phyloP scores from a whole-genome alignment of 768 basidiomycete species.

The Hypholoma sublateritium region DNA sequence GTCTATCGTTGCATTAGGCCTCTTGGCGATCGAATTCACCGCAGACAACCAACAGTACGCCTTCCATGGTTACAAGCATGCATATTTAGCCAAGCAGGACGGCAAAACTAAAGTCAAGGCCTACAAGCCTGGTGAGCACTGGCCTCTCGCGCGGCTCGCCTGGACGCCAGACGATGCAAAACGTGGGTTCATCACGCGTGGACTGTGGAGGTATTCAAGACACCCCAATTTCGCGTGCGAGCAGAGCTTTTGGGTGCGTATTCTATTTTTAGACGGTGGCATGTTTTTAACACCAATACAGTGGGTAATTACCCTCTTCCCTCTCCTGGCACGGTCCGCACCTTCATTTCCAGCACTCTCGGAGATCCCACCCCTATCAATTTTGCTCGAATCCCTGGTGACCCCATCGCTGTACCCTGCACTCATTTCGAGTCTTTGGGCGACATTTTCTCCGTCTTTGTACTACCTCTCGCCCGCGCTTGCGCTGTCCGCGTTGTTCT shows the following conservation, averaged over 20 bases:
- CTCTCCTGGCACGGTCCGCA: slow-evolving; percentile 46
- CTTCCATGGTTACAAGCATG: slow-evolving; percentile 78
- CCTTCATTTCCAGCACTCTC: slow-evolving; percentile 23
- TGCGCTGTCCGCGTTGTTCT: slow-evolving; percentile 69
- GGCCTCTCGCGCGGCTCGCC: slow-evolving; percentile 63
- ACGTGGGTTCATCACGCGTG: slow-evolving; percentile 83
- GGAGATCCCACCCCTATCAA: slow-evolving; percentile 13
- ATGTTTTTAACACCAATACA: not conserved
- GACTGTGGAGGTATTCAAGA: slow-evolving; percentile 83
- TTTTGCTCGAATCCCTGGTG: slow-evolving; percentile 14
- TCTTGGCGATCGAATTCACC: slow-evolving; percentile 71
- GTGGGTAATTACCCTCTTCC: slow-evolving; percentile 67
- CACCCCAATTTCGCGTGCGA: slow-evolving; percentile 96
- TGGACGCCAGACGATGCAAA: slow-evolving; percentile 69
- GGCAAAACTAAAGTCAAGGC: slow-evolving; percentile 24
- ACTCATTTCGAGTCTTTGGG: slow-evolving; percentile 24
- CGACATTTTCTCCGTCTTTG: slow-evolving; percentile 26
- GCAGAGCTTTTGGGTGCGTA: slow-evolving; percentile 71
- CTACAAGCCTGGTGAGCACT: slow-evolving; percentile 51
- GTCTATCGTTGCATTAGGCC: slow-evolving; percentile 52
- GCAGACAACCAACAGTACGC: slow-evolving; percentile 93
- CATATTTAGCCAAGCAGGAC: slow-evolving; percentile 29
- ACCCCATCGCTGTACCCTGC: slow-evolving; percentile 18
- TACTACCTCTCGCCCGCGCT: slow-evolving; percentile 52
- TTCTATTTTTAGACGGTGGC: slow-evolving; percentile 31